A percentile compares a stretch with the other conserved stretches of the same genome.
phyloP scores from a whole-genome alignment of 2,329 filamentous ascomycete genomes.

The Aspergillus latus region DNA sequence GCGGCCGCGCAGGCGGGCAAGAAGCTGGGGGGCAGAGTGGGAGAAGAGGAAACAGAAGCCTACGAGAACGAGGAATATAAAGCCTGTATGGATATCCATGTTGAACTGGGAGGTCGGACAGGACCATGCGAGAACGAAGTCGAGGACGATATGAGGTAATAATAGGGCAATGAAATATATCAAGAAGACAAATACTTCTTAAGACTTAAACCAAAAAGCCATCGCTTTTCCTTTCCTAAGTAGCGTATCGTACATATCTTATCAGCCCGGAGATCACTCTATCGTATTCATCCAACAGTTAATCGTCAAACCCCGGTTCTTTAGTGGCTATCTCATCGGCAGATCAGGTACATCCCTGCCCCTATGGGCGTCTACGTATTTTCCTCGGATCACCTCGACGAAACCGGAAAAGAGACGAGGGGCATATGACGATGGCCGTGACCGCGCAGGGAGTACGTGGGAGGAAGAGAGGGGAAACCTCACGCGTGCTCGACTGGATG shows the following conservation, averaged over 20 bases:
- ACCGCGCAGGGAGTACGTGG: background rate
- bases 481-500: background rate
- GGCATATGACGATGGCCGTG: background rate
- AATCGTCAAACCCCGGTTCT: background rate
- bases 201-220: too few relatives aligned
- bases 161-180: too few relatives aligned
- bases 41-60: background rate
- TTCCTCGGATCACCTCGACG: constrained; percentile 22
- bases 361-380: background rate
- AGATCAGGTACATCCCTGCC: background rate
- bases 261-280: background rate
- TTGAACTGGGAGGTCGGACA: background rate
- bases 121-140: background rate
- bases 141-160: background rate
- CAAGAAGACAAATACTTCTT: too few relatives aligned
- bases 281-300: background rate
- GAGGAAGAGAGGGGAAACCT: background rate
- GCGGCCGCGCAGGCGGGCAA: constrained; percentile 42
- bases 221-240: too few relatives aligned
- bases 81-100: constrained; percentile 6
- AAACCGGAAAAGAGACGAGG: constrained; percentile 23
- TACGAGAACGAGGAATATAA: constrained; percentile 21
- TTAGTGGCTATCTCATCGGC: background rate
- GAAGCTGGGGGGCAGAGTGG: constrained; percentile 31
- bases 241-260: too few relatives aligned